A percentile compares a stretch with the other conserved stretches of the same genome.
Conservation (phyloP, 768 basidiomycete species). For the Multifurca ochricompacta region DNA sequence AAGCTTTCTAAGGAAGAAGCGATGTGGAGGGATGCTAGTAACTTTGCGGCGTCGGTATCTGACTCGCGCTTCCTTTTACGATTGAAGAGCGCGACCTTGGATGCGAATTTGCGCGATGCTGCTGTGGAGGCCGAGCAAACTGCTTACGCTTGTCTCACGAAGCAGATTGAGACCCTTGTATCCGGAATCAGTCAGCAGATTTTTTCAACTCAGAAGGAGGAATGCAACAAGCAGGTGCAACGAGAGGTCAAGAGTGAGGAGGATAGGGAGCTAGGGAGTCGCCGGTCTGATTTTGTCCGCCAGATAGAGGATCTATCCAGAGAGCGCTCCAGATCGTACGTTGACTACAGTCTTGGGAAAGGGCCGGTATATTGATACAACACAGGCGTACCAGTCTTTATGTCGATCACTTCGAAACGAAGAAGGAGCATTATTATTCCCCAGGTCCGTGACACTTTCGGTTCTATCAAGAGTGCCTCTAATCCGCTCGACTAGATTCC, state of each 20-base stretch:
- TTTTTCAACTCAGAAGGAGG: slow-evolving; percentile 5
- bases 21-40: background rate
- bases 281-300: slow-evolving; percentile 3
- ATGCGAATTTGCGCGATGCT: background rate
- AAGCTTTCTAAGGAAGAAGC: background rate
- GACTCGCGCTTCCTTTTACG: slow-evolving; percentile 14
- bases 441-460: background rate
- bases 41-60: background rate
- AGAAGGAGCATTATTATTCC: slow-evolving; percentile 2
- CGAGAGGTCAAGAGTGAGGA: background rate
- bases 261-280: background rate
- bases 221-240: slow-evolving; percentile 1
- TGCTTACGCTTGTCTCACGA: slow-evolving; percentile 5
- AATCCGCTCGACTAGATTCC: background rate
- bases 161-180: background rate
- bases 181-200: background rate
- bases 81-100: background rate
- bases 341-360: background rate
- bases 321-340: slow-evolving; percentile 9
- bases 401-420: background rate
- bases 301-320: slow-evolving; percentile 1
- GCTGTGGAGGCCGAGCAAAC: background rate
- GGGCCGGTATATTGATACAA: background rate
- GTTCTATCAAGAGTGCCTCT: background rate
- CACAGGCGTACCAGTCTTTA: background rate